These are phyloP conservation scores for Pseudevernia furfuracea DNA, from an alignment of 495 filamentous ascomycete species.

Conservation along the genomic window DNA sequence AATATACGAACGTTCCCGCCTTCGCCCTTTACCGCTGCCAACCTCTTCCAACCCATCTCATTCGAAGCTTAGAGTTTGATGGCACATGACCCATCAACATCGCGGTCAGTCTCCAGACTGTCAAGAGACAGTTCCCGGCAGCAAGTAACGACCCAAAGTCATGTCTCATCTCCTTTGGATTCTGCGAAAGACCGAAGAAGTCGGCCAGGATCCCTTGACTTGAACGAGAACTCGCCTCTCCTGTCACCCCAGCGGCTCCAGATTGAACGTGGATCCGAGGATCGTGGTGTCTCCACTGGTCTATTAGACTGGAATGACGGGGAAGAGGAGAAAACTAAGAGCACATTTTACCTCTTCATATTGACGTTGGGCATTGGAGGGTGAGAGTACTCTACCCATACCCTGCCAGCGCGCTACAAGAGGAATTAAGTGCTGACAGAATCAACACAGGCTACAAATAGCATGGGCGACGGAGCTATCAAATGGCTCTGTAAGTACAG, in stretches of 20 bases:
- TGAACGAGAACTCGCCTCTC: constrained; percentile 39
- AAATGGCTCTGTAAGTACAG: constrained; percentile 60
- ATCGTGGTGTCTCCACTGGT: constrained; percentile 17
- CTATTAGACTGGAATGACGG: constrained; percentile 21
- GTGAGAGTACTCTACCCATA: constrained; percentile 35
- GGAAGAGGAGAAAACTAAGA: constrained; percentile 51
- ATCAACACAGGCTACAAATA: constrained; percentile 59
- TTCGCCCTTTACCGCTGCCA: background rate
- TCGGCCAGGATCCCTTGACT: constrained; percentile 16
- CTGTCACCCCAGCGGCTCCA: constrained; percentile 26
- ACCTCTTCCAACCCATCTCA: background rate
- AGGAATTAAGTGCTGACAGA: constrained; percentile 7
- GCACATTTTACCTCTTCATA: constrained; percentile 71
- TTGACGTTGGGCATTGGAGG: constrained; percentile 77
- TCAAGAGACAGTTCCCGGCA: constrained; percentile 7
- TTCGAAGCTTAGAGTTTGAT: constrained; percentile 3
- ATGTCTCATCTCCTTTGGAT: background rate
- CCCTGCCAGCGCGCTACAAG: constrained; percentile 4
- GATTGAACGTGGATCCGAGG: constrained; percentile 15
- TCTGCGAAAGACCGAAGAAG: constrained; percentile 4
- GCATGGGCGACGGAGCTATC: constrained; percentile 92
- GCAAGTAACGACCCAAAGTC: constrained; percentile 1
- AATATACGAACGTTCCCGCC: background rate
- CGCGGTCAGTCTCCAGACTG: constrained; percentile 9
- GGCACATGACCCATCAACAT: constrained; percentile 13